Conservation (phyloP, 2,329 filamentous ascomycete species). For the Epichloe coenophiala region DNA sequence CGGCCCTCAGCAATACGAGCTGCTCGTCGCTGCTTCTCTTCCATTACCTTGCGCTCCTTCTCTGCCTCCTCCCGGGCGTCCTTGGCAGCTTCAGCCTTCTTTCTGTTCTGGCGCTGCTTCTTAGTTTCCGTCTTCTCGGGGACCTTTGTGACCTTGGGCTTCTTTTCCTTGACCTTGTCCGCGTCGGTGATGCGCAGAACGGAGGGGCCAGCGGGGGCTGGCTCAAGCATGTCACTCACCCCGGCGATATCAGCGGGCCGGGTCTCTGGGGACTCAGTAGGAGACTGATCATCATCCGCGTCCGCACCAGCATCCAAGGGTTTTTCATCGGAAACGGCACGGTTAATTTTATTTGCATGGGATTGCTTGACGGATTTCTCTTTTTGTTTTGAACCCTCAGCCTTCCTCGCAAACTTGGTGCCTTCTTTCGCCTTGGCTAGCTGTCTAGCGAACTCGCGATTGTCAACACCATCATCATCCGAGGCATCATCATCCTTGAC, state of each 20-base stretch:
- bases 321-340: conserved; percentile 28
- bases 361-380: conserved; percentile 59
- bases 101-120: conserved; percentile 88
- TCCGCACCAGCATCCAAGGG: conserved; percentile 52
- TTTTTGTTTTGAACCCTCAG: conserved; percentile 48
- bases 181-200: conserved; percentile 66
- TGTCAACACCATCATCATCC: conserved; percentile 51
- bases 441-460: conserved; percentile 64
- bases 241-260: conserved; percentile 47
- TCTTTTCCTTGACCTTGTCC: conserved; percentile 48
- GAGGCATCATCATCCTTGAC: conserved; percentile 23
- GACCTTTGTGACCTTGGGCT: conserved; percentile 47
- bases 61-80: conserved; percentile 63
- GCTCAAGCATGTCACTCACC: conserved; percentile 86
- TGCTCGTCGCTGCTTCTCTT: conserved; percentile 72
- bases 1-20: conserved; percentile 74
- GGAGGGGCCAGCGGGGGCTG: conserved; percentile 50
- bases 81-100: conserved; percentile 76
- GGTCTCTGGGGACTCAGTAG: conserved; percentile 51
- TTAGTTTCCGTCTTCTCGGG: conserved; percentile 66
- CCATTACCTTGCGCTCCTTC: conserved; percentile 57
- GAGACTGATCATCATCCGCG: conserved; percentile 69
- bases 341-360: conserved; percentile 39
- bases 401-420: conserved; percentile 40
- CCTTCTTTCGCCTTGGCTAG: conserved; percentile 60